Evolutionary conservation across 495 filamentous ascomycete genomes (phyloP), one percentile per base, ranked within the genome.

Genomic region (Letharia lupina): DNA sequence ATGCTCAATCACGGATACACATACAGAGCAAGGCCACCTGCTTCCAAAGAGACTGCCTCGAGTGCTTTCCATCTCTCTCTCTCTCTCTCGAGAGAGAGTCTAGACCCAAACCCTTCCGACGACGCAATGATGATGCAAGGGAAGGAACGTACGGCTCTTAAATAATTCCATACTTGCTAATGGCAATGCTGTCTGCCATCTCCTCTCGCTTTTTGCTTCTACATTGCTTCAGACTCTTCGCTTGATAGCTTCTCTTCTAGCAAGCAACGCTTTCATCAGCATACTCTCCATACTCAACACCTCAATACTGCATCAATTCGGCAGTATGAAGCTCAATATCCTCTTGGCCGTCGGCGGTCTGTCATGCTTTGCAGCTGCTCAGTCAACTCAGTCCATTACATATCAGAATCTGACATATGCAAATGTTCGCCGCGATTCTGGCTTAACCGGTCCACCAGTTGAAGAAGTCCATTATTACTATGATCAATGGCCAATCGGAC

Each of bases 391-490:
- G 41, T 33, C 59, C 39, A 60, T 75, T 7, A 68, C 74, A 20
- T 62, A 66, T 57, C 69, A 70, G 23, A 74, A 74, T 62, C 45
- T 50, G 13, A 44, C 69, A 12, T 28, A 64, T 5, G 76, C 68
- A n/a, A 74, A 68, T 60, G 67, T 78, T 5, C 69, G 73, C 52
- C 68, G 74, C 58, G 73, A 79, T 64, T 73, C 71, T 64, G 75
- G 75, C 15, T 73, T 71, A 1, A 75, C 76, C 37, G 75, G 76
- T 10, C 75, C 76, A 4, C 60, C 69, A 15, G 69, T 80, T 1
- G 77, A 80, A 61, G 73, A 76, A 41, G 69, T 72, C 15, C 74
- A 79, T 61, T 76, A 76, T 62, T 79, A 76, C 66, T 77, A 79
- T 63, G 75, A 77, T 52, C 72, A 79, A 69, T 77, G 76, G 76